These are phyloP conservation scores for Penicillium thymicola DNA, from an alignment of 2,329 filamentous ascomycete species.

Conservation along the genomic window DNA sequence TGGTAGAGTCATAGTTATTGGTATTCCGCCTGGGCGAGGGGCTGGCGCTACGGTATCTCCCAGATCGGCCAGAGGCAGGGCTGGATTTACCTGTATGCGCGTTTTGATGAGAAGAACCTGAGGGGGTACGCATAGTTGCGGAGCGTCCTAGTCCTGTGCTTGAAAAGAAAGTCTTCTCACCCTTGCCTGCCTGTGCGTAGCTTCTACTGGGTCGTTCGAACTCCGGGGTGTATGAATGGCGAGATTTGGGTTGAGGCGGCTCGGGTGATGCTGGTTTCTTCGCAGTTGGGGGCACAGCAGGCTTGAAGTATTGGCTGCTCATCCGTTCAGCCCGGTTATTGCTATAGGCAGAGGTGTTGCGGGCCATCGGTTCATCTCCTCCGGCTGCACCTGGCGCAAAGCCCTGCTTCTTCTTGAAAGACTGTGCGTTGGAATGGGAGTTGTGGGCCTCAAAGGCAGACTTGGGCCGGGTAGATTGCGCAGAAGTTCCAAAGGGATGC, in stretches of 20 bases:
- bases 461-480: slow-evolving; percentile 27
- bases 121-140: slow-evolving; percentile 52
- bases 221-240: slow-evolving; percentile 33
- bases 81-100: slow-evolving; percentile 38
- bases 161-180: slow-evolving; percentile 57
- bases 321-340: slow-evolving; percentile 36
- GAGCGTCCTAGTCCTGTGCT: slow-evolving; percentile 52
- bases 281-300: slow-evolving; percentile 41
- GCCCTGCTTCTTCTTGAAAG: slow-evolving; percentile 52
- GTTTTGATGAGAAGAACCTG: slow-evolving; percentile 35
- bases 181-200: slow-evolving; percentile 51
- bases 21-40: slow-evolving; percentile 36
- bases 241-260: slow-evolving; percentile 11
- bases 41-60: slow-evolving; percentile 45
- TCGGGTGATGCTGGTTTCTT: slow-evolving; percentile 41
- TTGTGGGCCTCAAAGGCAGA: slow-evolving; percentile 42
- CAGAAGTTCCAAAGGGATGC: slow-evolving; percentile 22
- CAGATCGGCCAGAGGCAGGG: slow-evolving; percentile 28
- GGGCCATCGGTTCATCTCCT: slow-evolving; percentile 58
- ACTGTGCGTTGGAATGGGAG: slow-evolving; percentile 36
- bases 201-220: slow-evolving; percentile 52
- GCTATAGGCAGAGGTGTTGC: slow-evolving; percentile 51
- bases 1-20: slow-evolving; percentile 35
- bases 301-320: slow-evolving; percentile 35
- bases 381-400: slow-evolving; percentile 58